Conservation (phyloP, 495 filamentous ascomycete species). For the Neohortaea acidophila region DNA sequence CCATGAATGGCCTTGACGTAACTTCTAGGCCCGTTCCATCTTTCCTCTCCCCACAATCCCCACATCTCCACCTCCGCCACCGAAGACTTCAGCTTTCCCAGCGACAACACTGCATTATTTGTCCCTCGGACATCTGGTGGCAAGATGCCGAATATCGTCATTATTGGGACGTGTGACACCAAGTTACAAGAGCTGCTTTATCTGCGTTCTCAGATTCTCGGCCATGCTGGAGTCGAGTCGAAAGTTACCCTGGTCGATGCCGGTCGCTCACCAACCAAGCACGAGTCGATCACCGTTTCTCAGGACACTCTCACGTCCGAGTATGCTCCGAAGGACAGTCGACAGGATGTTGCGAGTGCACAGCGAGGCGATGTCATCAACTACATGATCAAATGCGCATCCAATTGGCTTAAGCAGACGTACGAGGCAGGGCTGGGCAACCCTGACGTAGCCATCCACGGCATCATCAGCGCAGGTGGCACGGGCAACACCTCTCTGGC, state of each 20-base stretch:
- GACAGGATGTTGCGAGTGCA: conserved; percentile 19
- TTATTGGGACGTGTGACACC: conserved; percentile 55
- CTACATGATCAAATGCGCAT: conserved; percentile 32
- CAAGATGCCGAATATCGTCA: conserved; percentile 28
- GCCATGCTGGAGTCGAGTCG: neutral
- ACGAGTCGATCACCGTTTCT: conserved; percentile 34
- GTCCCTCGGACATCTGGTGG: too few species aligned
- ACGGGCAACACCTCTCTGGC: conserved; percentile 43
- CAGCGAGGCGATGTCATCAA: conserved; percentile 36
- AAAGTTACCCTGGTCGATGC: conserved; percentile 42
- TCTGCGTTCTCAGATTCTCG: conserved; percentile 29
- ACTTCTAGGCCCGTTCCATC: too few species aligned
- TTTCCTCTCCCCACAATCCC: too few species aligned
- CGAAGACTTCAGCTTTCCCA: too few species aligned
- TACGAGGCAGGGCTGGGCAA: conserved; percentile 10
- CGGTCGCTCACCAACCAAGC: conserved; percentile 30
- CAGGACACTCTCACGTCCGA: conserved; percentile 27
- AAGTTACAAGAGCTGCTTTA: conserved; percentile 48
- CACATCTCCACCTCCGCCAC: too few species aligned
- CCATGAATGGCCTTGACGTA: too few species aligned
- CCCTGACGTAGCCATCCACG: conserved; percentile 32
- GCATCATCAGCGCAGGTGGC: conserved; percentile 41
- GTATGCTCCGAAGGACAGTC: conserved; percentile 3
- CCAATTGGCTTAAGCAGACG: conserved; percentile 25
- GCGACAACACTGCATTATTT: too few species aligned